A percentile compares a stretch with the other conserved stretches of the same genome.
Evolutionary conservation across 495 filamentous ascomycete species (phyloP).

Genomic region (Podospora comata): DNA sequence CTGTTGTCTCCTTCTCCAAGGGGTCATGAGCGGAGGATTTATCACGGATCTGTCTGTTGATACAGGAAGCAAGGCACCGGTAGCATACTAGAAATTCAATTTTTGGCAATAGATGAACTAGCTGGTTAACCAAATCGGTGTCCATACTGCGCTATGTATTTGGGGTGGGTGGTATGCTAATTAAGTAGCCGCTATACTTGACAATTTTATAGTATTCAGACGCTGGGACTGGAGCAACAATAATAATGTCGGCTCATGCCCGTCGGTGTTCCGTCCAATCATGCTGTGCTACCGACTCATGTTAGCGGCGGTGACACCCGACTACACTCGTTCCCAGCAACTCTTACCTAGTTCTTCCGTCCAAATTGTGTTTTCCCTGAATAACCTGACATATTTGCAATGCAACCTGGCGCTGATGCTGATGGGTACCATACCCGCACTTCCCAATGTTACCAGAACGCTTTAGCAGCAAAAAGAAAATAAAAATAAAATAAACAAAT

Average conservation of each 20-base stretch:
- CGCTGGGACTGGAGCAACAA: neutral
- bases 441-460: neutral
- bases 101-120: neutral
- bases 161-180: too few relatives aligned
- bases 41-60: neutral
- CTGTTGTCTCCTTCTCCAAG: constrained; percentile 78
- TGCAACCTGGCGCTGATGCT: neutral
- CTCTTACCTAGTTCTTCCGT: neutral
- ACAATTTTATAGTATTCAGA: neutral
- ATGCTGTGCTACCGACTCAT: neutral
- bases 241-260: neutral
- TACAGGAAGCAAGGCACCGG: neutral
- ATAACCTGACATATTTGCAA: neutral
- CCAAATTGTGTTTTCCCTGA: neutral
- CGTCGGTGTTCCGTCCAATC: neutral
- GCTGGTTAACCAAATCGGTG: neutral
- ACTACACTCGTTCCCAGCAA: neutral
- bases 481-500: too few relatives aligned
- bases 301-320: neutral
- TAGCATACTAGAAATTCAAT: neutral
- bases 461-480: too few relatives aligned
- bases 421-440: neutral
- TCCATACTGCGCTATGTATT: too few relatives aligned
- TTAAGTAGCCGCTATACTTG: too few relatives aligned
- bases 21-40: constrained; percentile 27